Evolutionary conservation across 306 rosid genomes (phyloP).

Genomic region (Nissolia schottii): DNA sequence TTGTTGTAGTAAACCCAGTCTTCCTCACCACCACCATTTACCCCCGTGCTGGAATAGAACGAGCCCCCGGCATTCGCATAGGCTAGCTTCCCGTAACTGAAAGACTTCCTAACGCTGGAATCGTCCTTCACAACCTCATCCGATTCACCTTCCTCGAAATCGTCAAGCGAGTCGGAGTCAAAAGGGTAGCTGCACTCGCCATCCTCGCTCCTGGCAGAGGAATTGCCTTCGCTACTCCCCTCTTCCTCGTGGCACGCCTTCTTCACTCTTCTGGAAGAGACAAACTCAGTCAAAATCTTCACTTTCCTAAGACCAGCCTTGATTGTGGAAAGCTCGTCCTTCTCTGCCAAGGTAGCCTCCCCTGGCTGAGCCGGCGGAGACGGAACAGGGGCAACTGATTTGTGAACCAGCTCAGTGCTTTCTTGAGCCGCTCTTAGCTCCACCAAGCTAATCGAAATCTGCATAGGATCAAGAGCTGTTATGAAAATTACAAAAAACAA

Average conservation of each 20-base stretch:
- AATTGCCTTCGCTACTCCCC: constrained; percentile 85
- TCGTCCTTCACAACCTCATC: constrained; percentile 86
- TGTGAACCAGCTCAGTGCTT: constrained; percentile 53
- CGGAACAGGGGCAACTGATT: constrained; percentile 53
- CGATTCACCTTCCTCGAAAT: constrained; percentile 80
- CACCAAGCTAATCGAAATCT: constrained; percentile 80
- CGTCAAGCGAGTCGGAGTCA: constrained; percentile 90
- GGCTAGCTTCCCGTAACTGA: constrained; percentile 92
- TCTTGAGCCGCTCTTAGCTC: constrained; percentile 76
- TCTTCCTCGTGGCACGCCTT: constrained; percentile 77
- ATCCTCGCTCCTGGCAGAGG: constrained; percentile 84
- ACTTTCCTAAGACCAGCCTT: constrained; percentile 97
- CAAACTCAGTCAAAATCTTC: constrained; percentile 76
- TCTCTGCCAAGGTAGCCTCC: constrained; percentile 55
- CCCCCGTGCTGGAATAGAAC: constrained; percentile 51
- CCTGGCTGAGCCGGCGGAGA: constrained; percentile 53
- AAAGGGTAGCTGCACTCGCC: constrained; percentile 87
- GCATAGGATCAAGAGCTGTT: constrained; percentile 12
- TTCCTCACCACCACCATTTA: constrained; percentile 63
- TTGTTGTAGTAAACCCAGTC: constrained; percentile 91
- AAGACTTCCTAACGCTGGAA: constrained; percentile 80
- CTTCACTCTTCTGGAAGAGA: constrained; percentile 62
- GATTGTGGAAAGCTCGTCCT: constrained; percentile 89
- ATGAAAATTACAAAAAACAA: neutral
- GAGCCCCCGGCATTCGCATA: constrained; percentile 89